Percentiles rank a stretch among this genome's conserved stretches.
Conservation (phyloP, 2,329 filamentous ascomycete species). For the Stagonosporopsis rhizophila region DNA sequence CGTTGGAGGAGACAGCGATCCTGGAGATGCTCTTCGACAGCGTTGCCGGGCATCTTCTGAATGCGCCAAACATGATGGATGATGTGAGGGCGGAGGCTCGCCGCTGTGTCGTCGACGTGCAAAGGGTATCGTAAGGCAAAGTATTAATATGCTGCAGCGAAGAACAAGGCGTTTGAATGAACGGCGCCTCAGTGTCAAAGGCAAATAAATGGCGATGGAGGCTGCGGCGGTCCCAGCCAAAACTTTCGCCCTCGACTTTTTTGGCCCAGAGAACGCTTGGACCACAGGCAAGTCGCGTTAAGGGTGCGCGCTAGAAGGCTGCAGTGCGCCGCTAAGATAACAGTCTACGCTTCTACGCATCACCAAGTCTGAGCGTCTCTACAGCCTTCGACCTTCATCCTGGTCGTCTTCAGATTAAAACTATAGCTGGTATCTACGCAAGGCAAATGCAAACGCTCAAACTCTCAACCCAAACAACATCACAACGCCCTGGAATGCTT, state of each 20-base stretch:
- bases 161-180: slow-evolving; percentile 9
- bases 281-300: slow-evolving; percentile 8
- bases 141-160: slow-evolving; percentile 1
- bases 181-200: slow-evolving; percentile 13
- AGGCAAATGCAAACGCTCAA: neutral
- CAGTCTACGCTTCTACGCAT: slow-evolving; percentile 5
- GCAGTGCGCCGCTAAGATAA: slow-evolving; percentile 10
- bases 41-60: slow-evolving; percentile 51
- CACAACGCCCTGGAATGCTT: neutral
- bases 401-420: neutral
- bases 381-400: neutral
- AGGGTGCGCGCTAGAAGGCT: slow-evolving; percentile 7
- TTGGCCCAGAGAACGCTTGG: slow-evolving; percentile 1
- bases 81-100: slow-evolving; percentile 16
- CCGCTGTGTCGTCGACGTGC: slow-evolving; percentile 2
- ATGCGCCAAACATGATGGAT: slow-evolving; percentile 53
- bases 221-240: slow-evolving; percentile 6
- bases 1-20: slow-evolving; percentile 34
- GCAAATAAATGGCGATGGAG: slow-evolving; percentile 16
- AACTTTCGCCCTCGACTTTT: slow-evolving; percentile 19
- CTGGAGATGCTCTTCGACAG: slow-evolving; percentile 43
- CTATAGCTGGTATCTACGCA: neutral
- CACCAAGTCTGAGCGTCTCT: neutral
- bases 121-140: slow-evolving; percentile 6
- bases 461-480: too few species aligned